phyloP scores from a whole-genome alignment of 805 yeast genomes.

The Yamadazyma endophytica region DNA sequence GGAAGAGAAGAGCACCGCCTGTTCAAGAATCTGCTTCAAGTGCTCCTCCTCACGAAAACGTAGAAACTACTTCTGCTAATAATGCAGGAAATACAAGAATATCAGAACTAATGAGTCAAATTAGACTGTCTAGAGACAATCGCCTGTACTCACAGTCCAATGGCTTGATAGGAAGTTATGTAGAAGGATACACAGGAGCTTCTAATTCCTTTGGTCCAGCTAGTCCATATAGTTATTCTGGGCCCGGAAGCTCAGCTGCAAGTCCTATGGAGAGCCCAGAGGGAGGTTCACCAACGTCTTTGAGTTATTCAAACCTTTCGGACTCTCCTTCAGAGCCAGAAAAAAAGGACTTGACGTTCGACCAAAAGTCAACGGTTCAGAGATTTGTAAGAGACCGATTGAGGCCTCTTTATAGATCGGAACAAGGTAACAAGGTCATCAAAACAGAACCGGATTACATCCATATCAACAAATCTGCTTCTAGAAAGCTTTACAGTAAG shows the following conservation, averaged over 20 bases:
- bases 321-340: too few species aligned
- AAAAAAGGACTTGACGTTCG: conserved; percentile 24
- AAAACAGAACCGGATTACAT: conserved; percentile 45
- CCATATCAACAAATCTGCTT: conserved; percentile 55
- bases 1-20: conserved; percentile 9
- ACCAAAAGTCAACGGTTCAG: conserved; percentile 57
- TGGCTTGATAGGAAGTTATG: neutral
- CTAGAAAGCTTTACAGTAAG: conserved; percentile 51
- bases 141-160: neutral
- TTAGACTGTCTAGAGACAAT: conserved; percentile 3
- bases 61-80: neutral
- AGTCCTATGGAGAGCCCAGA: too few species aligned
- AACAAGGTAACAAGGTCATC: conserved; percentile 21
- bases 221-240: too few species aligned
- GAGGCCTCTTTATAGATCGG: conserved; percentile 42
- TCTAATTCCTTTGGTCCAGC: too few species aligned
- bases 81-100: conserved; percentile 3
- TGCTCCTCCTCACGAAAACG: neutral
- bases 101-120: conserved; percentile 11
- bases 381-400: conserved; percentile 49
- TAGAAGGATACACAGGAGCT: too few species aligned
- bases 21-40: conserved; percentile 2
- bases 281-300: neutral
- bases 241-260: too few species aligned
- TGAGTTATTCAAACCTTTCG: neutral